phyloP scores from a whole-genome alignment of 2,329 filamentous ascomycete species.

The Monosporascus sp. region DNA sequence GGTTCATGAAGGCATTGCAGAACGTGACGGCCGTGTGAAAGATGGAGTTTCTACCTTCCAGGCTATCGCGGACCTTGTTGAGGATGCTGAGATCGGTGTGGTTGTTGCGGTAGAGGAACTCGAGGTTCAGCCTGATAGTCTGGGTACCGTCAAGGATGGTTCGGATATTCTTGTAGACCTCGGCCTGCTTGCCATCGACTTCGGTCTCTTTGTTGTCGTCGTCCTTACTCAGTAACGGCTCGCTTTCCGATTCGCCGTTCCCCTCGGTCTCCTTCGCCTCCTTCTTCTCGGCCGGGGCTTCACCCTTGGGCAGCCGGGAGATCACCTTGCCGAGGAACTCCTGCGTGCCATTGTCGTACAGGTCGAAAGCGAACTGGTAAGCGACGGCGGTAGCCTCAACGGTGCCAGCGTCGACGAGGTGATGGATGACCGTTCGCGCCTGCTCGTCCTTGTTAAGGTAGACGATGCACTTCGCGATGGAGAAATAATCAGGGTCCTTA shows the following conservation, averaged over 20 bases:
- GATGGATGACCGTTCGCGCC: conserved; percentile 78
- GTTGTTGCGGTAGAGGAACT: conserved; percentile 95
- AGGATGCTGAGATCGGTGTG: conserved; percentile 86
- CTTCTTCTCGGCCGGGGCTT: conserved; percentile 34
- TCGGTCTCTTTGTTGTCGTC: conserved; percentile 39
- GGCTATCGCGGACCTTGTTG: conserved; percentile 92
- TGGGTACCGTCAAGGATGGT: conserved; percentile 79
- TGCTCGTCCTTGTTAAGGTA: conserved; percentile 90
- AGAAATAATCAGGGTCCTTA: conserved; percentile 86
- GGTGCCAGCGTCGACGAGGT: conserved; percentile 75
- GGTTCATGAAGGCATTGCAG: conserved; percentile 98
- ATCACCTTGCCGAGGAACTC: conserved; percentile 92
- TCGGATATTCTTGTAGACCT: conserved; percentile 58
- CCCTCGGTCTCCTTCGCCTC: conserved; percentile 41
- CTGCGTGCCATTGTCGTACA: conserved; percentile 98
- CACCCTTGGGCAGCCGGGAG: conserved; percentile 62
- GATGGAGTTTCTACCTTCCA: conserved; percentile 95
- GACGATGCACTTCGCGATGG: conserved; percentile 95
- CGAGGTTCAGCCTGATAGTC: conserved; percentile 89
- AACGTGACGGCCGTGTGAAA: conserved; percentile 98
- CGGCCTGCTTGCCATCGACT: conserved; percentile 46
- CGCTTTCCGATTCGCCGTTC: conserved; percentile 37
- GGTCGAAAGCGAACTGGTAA: conserved; percentile 96
- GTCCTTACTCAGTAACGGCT: conserved; percentile 41
- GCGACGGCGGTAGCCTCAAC: conserved; percentile 75